Evolutionary conservation across 345 rosid species (phyloP).

Genomic region (Citrus mangshanensis): DNA sequence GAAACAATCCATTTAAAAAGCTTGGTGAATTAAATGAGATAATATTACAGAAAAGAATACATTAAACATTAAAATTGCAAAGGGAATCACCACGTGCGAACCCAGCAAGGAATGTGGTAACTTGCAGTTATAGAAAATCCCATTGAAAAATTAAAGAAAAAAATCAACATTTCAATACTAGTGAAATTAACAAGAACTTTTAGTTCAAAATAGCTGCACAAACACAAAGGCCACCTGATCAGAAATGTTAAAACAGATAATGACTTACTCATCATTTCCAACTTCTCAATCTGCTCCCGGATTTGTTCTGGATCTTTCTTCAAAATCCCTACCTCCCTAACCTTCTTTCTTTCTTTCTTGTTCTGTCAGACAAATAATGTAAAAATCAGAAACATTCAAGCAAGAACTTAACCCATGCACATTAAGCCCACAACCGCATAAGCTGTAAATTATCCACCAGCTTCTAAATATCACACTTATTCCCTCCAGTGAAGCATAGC

Average conservation of each 20-base stretch:
- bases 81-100: not conserved
- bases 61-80: constrained; percentile 1
- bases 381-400: not conserved
- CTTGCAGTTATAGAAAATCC: not conserved
- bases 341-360: constrained; percentile 97
- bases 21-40: constrained; percentile 11
- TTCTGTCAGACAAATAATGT: constrained; percentile 49
- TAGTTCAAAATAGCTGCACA: not conserved
- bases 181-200: not conserved
- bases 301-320: constrained; percentile 95
- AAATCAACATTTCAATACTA: not conserved
- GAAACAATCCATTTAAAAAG: constrained; percentile 26
- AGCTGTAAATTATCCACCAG: not conserved
- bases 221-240: not conserved
- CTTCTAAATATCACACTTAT: not conserved
- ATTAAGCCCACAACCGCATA: not conserved
- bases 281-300: constrained; percentile 84
- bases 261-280: constrained; percentile 87
- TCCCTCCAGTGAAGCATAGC: not conserved
- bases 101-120: not conserved
- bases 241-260: not conserved
- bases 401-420: not conserved
- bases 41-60: constrained; percentile 3
- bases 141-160: not conserved
- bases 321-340: constrained; percentile 95